A percentile compares a stretch with the other conserved stretches of the same genome.
Evolutionary conservation across 2,329 filamentous ascomycete genomes (phyloP).

Genomic region (Diplodia corticola): DNA sequence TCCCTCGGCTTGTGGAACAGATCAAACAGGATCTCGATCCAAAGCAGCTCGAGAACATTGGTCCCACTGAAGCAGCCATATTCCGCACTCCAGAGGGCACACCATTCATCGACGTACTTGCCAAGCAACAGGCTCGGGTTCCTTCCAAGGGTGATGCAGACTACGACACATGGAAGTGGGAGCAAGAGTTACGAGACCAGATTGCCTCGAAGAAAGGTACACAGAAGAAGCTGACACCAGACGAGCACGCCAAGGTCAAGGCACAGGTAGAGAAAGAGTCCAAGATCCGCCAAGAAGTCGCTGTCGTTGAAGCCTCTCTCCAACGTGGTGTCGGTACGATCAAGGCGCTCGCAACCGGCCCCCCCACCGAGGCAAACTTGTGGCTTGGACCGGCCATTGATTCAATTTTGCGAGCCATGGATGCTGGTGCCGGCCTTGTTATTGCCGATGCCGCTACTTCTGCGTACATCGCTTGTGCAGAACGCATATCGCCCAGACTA

Average conservation of each 20-base stretch:
- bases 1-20: slow-evolving; percentile 71
- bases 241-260: slow-evolving; percentile 88
- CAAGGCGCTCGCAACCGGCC: slow-evolving; percentile 75
- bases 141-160: slow-evolving; percentile 91
- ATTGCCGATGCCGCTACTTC: slow-evolving; percentile 76
- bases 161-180: slow-evolving; percentile 96
- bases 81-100: slow-evolving; percentile 88
- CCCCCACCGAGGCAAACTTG: slow-evolving; percentile 81
- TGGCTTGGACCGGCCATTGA: slow-evolving; percentile 86
- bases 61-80: slow-evolving; percentile 87
- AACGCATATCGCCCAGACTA: slow-evolving; percentile 71
- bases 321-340: slow-evolving; percentile 85
- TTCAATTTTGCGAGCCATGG: slow-evolving; percentile 70
- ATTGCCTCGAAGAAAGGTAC: slow-evolving; percentile 91
- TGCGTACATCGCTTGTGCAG: slow-evolving; percentile 77
- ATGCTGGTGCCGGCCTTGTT: slow-evolving; percentile 77
- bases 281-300: slow-evolving; percentile 72
- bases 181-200: slow-evolving; percentile 83
- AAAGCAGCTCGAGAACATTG: slow-evolving; percentile 68
- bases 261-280: slow-evolving; percentile 87
- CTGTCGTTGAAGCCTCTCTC: slow-evolving; percentile 67
- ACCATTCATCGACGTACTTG: slow-evolving; percentile 85
- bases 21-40: slow-evolving; percentile 73
- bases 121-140: slow-evolving; percentile 71
- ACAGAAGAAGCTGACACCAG: slow-evolving; percentile 83